These are phyloP conservation scores for Coleophoma cylindrospora DNA, from an alignment of 2,329 filamentous ascomycete species.

Conservation along the genomic window DNA sequence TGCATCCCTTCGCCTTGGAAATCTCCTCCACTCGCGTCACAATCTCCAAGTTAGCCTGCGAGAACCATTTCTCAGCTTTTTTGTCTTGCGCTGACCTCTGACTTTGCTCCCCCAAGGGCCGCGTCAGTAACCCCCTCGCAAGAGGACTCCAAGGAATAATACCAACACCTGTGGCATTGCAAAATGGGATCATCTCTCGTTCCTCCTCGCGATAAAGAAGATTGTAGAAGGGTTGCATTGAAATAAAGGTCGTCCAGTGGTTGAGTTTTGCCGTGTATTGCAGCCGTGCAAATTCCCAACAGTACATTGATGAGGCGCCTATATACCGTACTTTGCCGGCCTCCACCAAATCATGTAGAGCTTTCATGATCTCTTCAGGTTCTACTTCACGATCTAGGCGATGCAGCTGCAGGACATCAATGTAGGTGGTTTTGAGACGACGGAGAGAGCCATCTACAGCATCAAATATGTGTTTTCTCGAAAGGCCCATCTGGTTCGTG, in stretches of 20 bases:
- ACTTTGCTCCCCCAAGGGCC: conserved; percentile 11
- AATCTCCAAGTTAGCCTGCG: neutral
- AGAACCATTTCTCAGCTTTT: neutral
- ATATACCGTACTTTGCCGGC: conserved; percentile 53
- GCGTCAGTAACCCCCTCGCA: conserved; percentile 27
- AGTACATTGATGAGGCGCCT: conserved; percentile 43
- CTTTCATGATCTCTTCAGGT: conserved; percentile 55
- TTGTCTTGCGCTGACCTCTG: neutral
- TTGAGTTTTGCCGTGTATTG: conserved; percentile 46
- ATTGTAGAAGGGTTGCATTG: conserved; percentile 53
- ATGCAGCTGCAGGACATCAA: conserved; percentile 58
- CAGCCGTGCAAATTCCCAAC: conserved; percentile 42
- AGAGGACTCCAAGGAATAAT: conserved; percentile 33
- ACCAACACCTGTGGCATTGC: conserved; percentile 36
- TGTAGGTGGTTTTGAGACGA: conserved; percentile 49
- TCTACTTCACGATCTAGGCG: conserved; percentile 46
- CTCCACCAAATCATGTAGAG: conserved; percentile 53
- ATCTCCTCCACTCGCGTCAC: neutral
- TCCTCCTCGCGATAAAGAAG: conserved; percentile 54
- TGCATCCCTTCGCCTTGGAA: neutral
- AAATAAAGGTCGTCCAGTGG: conserved; percentile 51
- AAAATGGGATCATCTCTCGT: conserved; percentile 36
- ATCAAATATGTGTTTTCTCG: conserved; percentile 60
- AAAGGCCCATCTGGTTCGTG: conserved; percentile 38
- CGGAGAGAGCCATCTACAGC: conserved; percentile 55